phyloP scores from a whole-genome alignment of 2,329 filamentous ascomycete genomes.

The Hypoxylon sp. region DNA sequence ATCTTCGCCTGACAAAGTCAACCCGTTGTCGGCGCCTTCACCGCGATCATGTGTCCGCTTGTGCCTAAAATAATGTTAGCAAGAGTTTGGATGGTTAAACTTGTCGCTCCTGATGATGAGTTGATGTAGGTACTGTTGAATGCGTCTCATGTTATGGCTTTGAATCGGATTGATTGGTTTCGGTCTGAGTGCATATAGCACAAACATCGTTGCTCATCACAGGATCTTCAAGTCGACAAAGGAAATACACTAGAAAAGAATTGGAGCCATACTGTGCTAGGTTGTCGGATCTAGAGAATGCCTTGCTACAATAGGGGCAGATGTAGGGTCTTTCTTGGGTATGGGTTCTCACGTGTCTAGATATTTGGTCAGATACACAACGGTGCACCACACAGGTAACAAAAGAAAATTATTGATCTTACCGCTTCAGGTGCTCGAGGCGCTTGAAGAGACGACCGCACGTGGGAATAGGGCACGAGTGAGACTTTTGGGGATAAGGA shows the following conservation, averaged over 20 bases:
- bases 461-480: constrained; percentile 98
- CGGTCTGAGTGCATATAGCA: constrained; percentile 52
- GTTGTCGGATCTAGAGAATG: constrained; percentile 98
- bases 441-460: constrained; percentile 98
- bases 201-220: constrained; percentile 62
- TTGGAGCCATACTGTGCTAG: constrained; percentile 86
- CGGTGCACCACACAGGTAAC: constrained; percentile 59
- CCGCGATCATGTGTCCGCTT: constrained; percentile 80
- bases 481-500: constrained; percentile 96
- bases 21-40: constrained; percentile 70
- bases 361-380: constrained; percentile 65
- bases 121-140: constrained; percentile 56
- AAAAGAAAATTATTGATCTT: constrained; percentile 68
- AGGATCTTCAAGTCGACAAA: constrained; percentile 56
- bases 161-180: constrained; percentile 51
- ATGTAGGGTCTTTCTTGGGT: constrained; percentile 99
- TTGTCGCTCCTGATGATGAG: constrained; percentile 52
- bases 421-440: constrained; percentile 99
- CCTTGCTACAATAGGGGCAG: constrained; percentile 98
- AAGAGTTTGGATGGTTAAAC: constrained; percentile 27
- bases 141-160: constrained; percentile 54
- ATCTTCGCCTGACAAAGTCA: constrained; percentile 83
- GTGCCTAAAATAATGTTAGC: constrained; percentile 76
- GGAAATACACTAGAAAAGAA: constrained; percentile 58
- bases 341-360: constrained; percentile 98